Percentiles rank a stretch among this genome's conserved stretches.
phyloP scores from a whole-genome alignment of 805 yeast genomes.

The Kregervanrija pseudodelftensis region DNA sequence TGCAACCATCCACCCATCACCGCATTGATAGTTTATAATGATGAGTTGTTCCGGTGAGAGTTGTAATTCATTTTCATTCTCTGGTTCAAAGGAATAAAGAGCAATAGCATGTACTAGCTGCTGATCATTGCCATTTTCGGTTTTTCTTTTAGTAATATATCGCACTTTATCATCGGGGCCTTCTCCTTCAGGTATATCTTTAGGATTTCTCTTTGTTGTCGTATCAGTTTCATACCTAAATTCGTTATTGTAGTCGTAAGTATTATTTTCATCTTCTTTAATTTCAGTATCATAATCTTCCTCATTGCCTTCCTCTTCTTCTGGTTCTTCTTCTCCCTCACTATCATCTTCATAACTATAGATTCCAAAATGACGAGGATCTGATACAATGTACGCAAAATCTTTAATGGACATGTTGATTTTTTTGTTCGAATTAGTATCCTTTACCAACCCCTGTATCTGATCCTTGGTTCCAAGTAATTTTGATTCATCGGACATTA shows the following conservation, averaged over 20 bases:
- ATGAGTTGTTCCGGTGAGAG: conserved; percentile 75
- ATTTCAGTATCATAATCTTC: conserved; percentile 13
- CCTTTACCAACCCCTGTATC: not conserved
- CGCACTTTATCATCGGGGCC: not conserved
- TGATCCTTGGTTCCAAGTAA: not conserved
- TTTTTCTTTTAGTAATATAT: conserved; percentile 3
- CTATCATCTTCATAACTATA: conserved; percentile 3
- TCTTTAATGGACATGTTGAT: conserved; percentile 52
- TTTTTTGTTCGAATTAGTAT: not conserved
- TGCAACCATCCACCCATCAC: conserved; percentile 98
- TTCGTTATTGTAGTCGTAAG: not conserved
- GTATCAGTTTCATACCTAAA: not conserved
- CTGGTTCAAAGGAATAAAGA: conserved; percentile 82
- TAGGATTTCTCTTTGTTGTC: not conserved
- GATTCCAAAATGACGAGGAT: conserved; percentile 65
- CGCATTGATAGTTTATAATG: conserved; percentile 84
- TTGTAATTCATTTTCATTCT: conserved; percentile 85
- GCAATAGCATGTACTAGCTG: conserved; percentile 57
- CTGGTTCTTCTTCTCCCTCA: conserved; percentile 1
- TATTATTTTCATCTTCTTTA: conserved; percentile 11
- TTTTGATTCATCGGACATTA: not conserved
- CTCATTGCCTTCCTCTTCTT: conserved; percentile 4
- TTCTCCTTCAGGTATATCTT: not conserved
- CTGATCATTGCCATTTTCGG: conserved; percentile 11
- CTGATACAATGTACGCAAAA: conserved; percentile 66